A percentile compares a stretch with the other conserved stretches of the same genome.
These are phyloP conservation scores for Mortierella sp. DNA, from an alignment of 371 early-diverging fungal species.

Conservation along the genomic window DNA sequence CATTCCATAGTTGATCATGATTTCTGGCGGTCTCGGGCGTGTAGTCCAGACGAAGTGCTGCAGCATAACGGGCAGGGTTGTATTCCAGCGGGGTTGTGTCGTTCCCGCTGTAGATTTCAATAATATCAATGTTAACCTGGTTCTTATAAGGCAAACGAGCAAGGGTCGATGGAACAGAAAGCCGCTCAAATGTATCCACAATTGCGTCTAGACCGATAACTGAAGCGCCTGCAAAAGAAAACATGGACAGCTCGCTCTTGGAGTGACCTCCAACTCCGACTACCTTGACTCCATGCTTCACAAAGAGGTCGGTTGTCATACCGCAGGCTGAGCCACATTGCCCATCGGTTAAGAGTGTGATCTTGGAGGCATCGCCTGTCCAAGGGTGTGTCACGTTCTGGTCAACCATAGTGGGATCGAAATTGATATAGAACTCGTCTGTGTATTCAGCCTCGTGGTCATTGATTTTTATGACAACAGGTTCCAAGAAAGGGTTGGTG, in stretches of 20 bases:
- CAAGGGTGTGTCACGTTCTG: conserved; percentile 17
- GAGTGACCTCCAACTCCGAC: conserved; percentile 23
- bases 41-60: conserved; percentile 18
- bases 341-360: conserved; percentile 28
- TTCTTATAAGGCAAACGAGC: conserved; percentile 10
- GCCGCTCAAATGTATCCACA: conserved; percentile 1
- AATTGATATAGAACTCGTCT: conserved; percentile 12
- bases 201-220: background rate
- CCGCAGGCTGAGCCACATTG: conserved; percentile 42
- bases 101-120: conserved; percentile 2
- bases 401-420: background rate
- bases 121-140: background rate
- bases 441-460: conserved; percentile 23
- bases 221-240: conserved; percentile 28
- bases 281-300: conserved; percentile 23
- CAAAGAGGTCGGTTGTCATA: conserved; percentile 19
- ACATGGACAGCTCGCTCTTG: conserved; percentile 24
- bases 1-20: conserved; percentile 25
- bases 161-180: background rate
- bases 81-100: conserved; percentile 26
- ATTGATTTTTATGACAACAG: background rate
- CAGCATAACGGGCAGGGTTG: conserved; percentile 7
- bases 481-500: conserved; percentile 9
- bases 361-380: conserved; percentile 23
- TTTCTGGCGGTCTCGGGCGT: conserved; percentile 9